Conservation (phyloP, 768 basidiomycete species). For the Lactarius trivialis region DNA sequence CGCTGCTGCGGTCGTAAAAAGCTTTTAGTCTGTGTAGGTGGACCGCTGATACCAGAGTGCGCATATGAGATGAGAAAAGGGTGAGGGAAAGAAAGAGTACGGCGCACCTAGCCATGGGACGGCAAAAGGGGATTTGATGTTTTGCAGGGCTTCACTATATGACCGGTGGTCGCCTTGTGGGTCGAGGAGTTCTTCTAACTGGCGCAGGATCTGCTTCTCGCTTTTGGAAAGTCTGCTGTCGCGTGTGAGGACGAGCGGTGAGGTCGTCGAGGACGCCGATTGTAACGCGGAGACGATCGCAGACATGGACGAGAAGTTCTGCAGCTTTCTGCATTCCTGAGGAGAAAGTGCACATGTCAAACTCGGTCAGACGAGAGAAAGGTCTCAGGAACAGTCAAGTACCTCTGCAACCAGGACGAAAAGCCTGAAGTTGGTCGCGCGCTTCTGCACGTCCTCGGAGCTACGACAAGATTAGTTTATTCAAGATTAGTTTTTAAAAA, state of each 20-base stretch:
- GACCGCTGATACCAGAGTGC: constrained; percentile 28
- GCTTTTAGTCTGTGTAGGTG: constrained; percentile 25
- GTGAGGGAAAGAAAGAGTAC: neutral
- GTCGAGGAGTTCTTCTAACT: constrained; percentile 27
- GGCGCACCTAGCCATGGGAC: constrained; percentile 39
- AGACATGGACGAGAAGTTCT: constrained; percentile 40
- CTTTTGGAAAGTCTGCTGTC: constrained; percentile 8
- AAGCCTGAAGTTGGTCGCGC: constrained; percentile 38
- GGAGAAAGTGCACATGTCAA: neutral
- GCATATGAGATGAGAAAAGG: neutral
- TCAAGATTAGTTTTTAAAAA: constrained; percentile 21
- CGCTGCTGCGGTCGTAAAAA: neutral
- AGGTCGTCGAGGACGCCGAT: constrained; percentile 36
- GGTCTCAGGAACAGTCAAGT: constrained; percentile 15
- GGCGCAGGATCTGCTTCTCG: constrained; percentile 30
- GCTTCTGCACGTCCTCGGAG: constrained; percentile 32
- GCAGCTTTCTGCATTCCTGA: constrained; percentile 40
- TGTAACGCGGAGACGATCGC: constrained; percentile 39
- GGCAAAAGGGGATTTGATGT: constrained; percentile 24
- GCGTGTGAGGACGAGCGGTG: constrained; percentile 28
- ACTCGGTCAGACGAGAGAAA: neutral
- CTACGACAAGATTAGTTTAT: constrained; percentile 35
- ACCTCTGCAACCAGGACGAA: constrained; percentile 40
- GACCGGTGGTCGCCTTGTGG: constrained; percentile 33
- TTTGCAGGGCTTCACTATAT: constrained; percentile 34